Percentiles rank a stretch among this genome's conserved stretches.
phyloP scores from a whole-genome alignment of 306 rosid genomes.

The Begonia masoniana region DNA sequence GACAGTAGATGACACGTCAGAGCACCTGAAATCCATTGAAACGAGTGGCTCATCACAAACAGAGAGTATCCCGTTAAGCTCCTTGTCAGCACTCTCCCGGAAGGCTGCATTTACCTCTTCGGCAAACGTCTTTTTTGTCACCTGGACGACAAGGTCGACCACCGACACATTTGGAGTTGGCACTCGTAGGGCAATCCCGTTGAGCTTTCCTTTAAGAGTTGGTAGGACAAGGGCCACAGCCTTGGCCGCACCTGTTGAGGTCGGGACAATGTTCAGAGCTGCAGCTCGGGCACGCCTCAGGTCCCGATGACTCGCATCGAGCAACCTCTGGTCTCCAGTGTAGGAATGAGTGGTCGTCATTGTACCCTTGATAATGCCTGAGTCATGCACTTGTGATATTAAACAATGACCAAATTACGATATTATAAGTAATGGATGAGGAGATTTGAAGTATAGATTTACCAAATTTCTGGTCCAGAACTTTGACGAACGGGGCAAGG shows the following conservation, averaged over 20 bases:
- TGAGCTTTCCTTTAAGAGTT: slow-evolving; percentile 79
- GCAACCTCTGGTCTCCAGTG: slow-evolving; percentile 98
- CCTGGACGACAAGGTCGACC: slow-evolving; percentile 94
- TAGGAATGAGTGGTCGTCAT: slow-evolving; percentile 98
- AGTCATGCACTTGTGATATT: no score
- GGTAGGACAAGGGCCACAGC: slow-evolving; percentile 96
- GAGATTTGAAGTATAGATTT: slow-evolving; percentile 3
- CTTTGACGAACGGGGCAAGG: slow-evolving; percentile 98
- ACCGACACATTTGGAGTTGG: slow-evolving; percentile 97
- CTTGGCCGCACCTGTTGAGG: slow-evolving; percentile 96
- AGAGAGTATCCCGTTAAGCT: slow-evolving; percentile 67
- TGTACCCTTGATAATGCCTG: slow-evolving; percentile 91
- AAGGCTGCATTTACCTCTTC: slow-evolving; percentile 94
- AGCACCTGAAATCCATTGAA: slow-evolving; percentile 89
- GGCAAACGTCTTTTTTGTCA: slow-evolving; percentile 81
- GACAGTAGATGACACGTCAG: slow-evolving; percentile 86
- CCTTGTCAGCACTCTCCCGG: slow-evolving; percentile 74
- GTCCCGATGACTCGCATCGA: slow-evolving; percentile 98
- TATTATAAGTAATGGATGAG: not conserved
- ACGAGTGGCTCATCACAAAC: slow-evolving; percentile 97
- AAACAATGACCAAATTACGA: no score
- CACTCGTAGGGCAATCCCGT: slow-evolving; percentile 93
- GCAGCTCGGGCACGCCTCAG: slow-evolving; percentile 94
- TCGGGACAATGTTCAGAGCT: slow-evolving; percentile 92
- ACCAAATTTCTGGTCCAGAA: slow-evolving; percentile 92